Evolutionary conservation across 805 yeast genomes (phyloP), one percentile per base, ranked within the genome.

Genomic region (Pachysolen tannophilus): DNA sequence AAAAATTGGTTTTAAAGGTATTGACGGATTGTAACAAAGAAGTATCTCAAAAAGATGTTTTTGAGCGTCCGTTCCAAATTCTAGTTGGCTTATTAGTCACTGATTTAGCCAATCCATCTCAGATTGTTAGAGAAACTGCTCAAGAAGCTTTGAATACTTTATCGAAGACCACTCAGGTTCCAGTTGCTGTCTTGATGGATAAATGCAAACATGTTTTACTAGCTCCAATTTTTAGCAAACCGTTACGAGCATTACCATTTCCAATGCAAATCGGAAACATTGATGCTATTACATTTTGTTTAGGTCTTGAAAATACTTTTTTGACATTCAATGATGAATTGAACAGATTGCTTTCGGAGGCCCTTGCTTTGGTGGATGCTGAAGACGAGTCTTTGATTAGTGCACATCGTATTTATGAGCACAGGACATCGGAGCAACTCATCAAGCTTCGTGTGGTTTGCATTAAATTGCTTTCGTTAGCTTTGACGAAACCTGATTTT

Each of bases 191-290:
- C 1, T 72, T 94, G 47, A 78, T 94, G 56, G 74, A 78, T 4
- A 88, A 90, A 14, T 88, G 94, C 35, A 85, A 87, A 47, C 79
- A 76, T 32, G 75, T 88, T 18, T 62, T 94, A 20, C 60, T 92
- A 31, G 83, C 94, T 1, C 97, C 99, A 6, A 92, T 92, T 16
- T 94, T 92, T 63, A 95, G 95, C 3, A 92, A 92, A 52, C 99
- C 99, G 1, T 60, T 92, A 39, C 69, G 99, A 43, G 99, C 99
- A 1, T 66, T 92, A 42, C 98, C 99, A 0, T 92, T 94, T 61
- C 92, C 95, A 4, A 92, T 90, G 95, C 98, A 94, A 60, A 92
- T 92, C 38, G 98, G 98, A 25, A 88, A 92, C 54, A 88, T 92
- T 42, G 97, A 92, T 56, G 97, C 97, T 1, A 84, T 92, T n/a